Conservation (phyloP, 2,329 filamentous ascomycete genomes). For the Geosmithia putterillii region DNA sequence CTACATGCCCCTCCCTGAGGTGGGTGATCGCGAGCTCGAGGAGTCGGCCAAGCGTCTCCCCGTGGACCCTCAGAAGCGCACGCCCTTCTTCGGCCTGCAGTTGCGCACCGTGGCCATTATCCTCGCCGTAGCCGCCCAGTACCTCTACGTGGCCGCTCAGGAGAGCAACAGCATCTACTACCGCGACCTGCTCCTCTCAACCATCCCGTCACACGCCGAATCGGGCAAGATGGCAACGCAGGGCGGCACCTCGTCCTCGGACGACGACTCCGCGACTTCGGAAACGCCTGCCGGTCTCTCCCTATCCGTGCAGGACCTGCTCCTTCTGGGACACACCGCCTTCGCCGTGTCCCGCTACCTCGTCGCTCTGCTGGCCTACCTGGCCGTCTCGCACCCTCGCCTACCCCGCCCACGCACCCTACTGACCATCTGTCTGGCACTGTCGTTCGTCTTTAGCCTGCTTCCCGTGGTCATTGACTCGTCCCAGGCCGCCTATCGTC, state of each 20-base stretch:
- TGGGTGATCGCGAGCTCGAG: conserved; percentile 42
- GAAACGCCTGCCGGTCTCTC: conserved; percentile 29
- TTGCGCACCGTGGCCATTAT: conserved; percentile 46
- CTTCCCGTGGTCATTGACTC: conserved; percentile 32
- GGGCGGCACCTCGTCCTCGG: conserved; percentile 15
- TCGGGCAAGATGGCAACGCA: conserved; percentile 10
- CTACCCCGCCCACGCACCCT: conserved; percentile 58
- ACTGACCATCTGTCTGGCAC: conserved; percentile 46
- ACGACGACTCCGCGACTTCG: too few relatives aligned
- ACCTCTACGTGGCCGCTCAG: conserved; percentile 67
- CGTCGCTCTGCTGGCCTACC: conserved; percentile 51
- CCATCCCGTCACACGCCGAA: conserved; percentile 16
- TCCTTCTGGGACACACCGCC: conserved; percentile 58
- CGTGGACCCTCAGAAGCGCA: conserved; percentile 35
- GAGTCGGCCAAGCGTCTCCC: conserved; percentile 32
- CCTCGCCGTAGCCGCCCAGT: conserved; percentile 65
- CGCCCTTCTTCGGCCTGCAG: conserved; percentile 32
- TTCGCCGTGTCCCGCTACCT: conserved; percentile 67
- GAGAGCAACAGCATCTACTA: conserved; percentile 53
- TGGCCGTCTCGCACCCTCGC: conserved; percentile 31
- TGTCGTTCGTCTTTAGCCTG: conserved; percentile 46
- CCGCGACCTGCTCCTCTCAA: conserved; percentile 31
- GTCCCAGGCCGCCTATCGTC: conserved; percentile 27
- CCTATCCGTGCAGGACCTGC: conserved; percentile 49
- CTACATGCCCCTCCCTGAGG: conserved; percentile 54